Conservation (phyloP, 352 stramenopile species). For the Blastocystis sp. region DNA sequence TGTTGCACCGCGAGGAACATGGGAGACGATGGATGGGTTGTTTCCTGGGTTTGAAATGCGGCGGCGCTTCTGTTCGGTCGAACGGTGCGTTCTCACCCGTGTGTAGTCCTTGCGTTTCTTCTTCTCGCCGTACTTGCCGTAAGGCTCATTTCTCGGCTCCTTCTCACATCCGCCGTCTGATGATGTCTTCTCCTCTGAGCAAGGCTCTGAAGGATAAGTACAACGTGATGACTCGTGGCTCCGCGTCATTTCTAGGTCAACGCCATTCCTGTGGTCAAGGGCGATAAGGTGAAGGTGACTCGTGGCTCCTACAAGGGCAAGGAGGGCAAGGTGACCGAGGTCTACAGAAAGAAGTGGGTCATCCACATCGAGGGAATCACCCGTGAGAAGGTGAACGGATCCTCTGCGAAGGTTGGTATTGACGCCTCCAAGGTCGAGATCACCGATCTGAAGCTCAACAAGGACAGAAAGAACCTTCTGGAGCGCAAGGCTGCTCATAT, state of each 20-base stretch:
- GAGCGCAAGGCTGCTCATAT: conserved; percentile 78
- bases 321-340: conserved; percentile 89
- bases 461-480: conserved; percentile 95
- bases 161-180: conserved; percentile 82
- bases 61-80: neutral
- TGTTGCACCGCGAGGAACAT: too few species aligned
- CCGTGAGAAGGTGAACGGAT: conserved; percentile 92
- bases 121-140: conserved; percentile 87
- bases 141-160: conserved; percentile 97
- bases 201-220: conserved; percentile 99
- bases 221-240: conserved; percentile 76
- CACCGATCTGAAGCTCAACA: conserved; percentile 99
- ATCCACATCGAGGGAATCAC: conserved; percentile 96
- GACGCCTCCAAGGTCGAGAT: conserved; percentile 94
- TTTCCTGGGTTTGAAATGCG: neutral
- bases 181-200: conserved; percentile 92
- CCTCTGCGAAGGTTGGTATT: conserved; percentile 86
- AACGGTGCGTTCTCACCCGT: neutral
- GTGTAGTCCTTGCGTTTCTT: conserved; percentile 63
- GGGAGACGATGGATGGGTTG: neutral
- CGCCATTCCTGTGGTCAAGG: conserved; percentile 93
- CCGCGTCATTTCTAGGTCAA: conserved; percentile 71
- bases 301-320: conserved; percentile 88
- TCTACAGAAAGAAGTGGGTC: conserved; percentile 98
- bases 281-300: conserved; percentile 95